Percentiles rank a stretch among this genome's conserved stretches.
Evolutionary conservation across 192 early-diverging fungal genomes (phyloP).

Genomic region (Umbelopsis sp.): DNA sequence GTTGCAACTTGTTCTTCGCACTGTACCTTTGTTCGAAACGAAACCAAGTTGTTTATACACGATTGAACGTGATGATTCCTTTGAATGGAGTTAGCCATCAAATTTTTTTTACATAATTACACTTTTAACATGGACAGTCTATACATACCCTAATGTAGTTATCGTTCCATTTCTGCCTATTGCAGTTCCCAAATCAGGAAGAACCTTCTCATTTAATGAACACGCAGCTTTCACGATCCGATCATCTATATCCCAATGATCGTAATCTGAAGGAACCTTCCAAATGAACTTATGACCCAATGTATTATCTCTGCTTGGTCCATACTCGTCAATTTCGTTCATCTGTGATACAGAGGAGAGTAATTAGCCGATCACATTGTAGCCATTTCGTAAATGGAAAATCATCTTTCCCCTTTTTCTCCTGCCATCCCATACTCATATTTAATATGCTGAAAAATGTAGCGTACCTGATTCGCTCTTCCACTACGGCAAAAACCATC

Average conservation of each 20-base stretch:
- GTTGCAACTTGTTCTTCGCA: not conserved
- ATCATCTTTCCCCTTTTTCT: not conserved
- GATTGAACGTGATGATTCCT: too few species aligned
- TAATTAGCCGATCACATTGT: not conserved
- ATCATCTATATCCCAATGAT: conserved; percentile 9
- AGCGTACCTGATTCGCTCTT: conserved; percentile 9
- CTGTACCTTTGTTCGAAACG: not conserved
- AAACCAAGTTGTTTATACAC: not conserved
- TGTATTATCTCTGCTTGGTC: conserved; percentile 7
- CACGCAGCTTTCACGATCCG: conserved; percentile 17
- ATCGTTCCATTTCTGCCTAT: conserved; percentile 3
- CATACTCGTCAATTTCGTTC: conserved; percentile 10
- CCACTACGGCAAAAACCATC: not conserved
- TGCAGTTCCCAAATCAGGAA: conserved; percentile 14
- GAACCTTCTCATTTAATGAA: conserved; percentile 9
- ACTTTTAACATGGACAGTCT: not conserved
- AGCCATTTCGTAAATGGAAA: conserved; percentile 6
- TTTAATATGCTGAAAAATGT: not conserved
- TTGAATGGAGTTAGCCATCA: not conserved
- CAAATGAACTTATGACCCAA: conserved; percentile 5
- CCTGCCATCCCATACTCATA: not conserved
- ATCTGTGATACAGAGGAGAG: not conserved
- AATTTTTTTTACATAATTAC: not conserved
- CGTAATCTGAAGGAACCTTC: not conserved
- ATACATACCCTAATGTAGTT: not conserved